Percentiles rank a stretch among this genome's conserved stretches.
phyloP scores from a whole-genome alignment of 2,329 filamentous ascomycete species.

The Ascochyta viciae-villosae region DNA sequence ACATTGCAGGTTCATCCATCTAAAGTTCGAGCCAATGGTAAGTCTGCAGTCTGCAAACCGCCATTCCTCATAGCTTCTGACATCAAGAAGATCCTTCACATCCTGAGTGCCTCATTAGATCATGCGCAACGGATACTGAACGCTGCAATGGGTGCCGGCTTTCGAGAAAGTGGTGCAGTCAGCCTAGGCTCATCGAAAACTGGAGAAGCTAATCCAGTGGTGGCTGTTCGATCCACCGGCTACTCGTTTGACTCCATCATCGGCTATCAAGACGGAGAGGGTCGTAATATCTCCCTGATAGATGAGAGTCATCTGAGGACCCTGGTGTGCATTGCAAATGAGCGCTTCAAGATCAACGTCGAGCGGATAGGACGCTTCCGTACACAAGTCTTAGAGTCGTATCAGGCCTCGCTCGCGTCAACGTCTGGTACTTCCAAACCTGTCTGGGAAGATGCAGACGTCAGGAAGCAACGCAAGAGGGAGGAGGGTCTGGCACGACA shows the following conservation, averaged over 20 bases:
- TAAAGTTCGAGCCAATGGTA: conserved; percentile 97
- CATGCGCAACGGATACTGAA: conserved; percentile 79
- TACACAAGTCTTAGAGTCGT: conserved; percentile 53
- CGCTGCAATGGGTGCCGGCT: conserved; percentile 81
- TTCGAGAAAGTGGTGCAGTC: conserved; percentile 87
- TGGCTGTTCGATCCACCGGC: conserved; percentile 85
- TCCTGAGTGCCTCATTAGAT: conserved; percentile 76
- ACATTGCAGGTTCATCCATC: conserved; percentile 67
- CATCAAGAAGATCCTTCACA: conserved; percentile 77
- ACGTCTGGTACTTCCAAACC: conserved; percentile 18
- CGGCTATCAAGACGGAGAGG: conserved; percentile 58
- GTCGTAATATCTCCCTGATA: conserved; percentile 60
- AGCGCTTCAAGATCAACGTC: conserved; percentile 73
- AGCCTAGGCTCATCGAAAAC: conserved; percentile 59
- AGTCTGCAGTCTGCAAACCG: conserved; percentile 45
- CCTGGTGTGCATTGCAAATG: conserved; percentile 74
- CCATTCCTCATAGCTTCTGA: conserved; percentile 29
- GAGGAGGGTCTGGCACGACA: conserved; percentile 59
- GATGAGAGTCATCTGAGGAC: conserved; percentile 70
- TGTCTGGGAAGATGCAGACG: conserved; percentile 52
- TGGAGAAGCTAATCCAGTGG: conserved; percentile 69
- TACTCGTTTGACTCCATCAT: conserved; percentile 83
- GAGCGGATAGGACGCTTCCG: conserved; percentile 72
- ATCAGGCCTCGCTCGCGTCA: conserved; percentile 3
- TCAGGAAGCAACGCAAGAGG: conserved; percentile 49